Conservation (phyloP, 768 basidiomycete species). For the Mycena kentingensis region DNA sequence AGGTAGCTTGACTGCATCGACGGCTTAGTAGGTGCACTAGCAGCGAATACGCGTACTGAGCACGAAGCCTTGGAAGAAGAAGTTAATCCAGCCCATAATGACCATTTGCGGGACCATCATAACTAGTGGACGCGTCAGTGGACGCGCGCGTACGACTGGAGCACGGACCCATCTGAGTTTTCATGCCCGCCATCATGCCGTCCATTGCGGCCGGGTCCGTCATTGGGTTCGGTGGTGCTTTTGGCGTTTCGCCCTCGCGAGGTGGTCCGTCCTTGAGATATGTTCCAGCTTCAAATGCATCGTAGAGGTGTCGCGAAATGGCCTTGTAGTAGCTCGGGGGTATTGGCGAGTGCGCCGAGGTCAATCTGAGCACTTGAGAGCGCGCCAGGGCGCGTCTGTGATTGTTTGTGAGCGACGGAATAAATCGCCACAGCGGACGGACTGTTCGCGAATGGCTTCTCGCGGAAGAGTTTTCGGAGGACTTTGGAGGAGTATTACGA, state of each 20-base stretch:
- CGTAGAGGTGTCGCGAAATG: slow-evolving; percentile 72
- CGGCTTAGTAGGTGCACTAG: slow-evolving; percentile 4
- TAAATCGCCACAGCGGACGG: slow-evolving; percentile 19
- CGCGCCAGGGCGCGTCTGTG: slow-evolving; percentile 75
- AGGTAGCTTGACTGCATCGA: slow-evolving; percentile 80
- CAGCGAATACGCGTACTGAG: slow-evolving; percentile 67
- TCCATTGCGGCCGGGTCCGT: slow-evolving; percentile 93
- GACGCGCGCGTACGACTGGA: neutral
- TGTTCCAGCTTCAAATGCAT: slow-evolving; percentile 70
- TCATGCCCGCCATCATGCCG: slow-evolving; percentile 98
- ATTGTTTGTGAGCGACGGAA: slow-evolving; percentile 7
- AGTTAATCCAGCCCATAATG: slow-evolving; percentile 99
- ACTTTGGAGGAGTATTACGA: slow-evolving; percentile 82
- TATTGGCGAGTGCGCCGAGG: slow-evolving; percentile 79
- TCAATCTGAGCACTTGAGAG: slow-evolving; percentile 81
- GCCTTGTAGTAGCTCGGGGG: slow-evolving; percentile 71
- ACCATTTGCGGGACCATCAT: slow-evolving; percentile 99
- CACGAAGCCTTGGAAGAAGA: slow-evolving; percentile 99
- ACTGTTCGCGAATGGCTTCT: slow-evolving; percentile 92
- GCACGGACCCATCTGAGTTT: slow-evolving; percentile 80
- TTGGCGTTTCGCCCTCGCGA: slow-evolving; percentile 55
- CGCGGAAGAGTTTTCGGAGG: slow-evolving; percentile 79
- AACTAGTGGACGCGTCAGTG: slow-evolving; percentile 33
- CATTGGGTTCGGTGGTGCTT: slow-evolving; percentile 76
- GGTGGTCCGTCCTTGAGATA: slow-evolving; percentile 88